Evolutionary conservation across 768 basidiomycete species (phyloP).

Genomic region (Lactarius tabidus): DNA sequence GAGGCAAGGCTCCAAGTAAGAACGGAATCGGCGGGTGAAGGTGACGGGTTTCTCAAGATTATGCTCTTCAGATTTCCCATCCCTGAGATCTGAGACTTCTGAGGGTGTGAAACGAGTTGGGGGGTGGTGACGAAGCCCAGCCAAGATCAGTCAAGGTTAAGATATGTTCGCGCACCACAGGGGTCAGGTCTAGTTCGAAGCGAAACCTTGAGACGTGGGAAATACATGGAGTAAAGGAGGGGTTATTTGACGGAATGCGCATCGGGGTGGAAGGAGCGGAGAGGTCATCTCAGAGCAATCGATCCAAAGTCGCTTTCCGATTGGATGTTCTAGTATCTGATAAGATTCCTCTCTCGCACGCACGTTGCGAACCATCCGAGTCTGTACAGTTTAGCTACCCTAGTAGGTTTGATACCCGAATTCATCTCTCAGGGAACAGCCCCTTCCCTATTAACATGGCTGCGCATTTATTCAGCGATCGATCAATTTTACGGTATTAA

Average conservation of each 20-base stretch:
- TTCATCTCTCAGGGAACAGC: neutral
- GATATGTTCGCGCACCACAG: neutral
- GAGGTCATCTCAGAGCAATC: too few species aligned
- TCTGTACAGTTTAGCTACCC: too few species aligned
- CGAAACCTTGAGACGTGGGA: neutral
- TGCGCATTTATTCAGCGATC: neutral
- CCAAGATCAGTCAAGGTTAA: neutral
- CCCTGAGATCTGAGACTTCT: neutral
- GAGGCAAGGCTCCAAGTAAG: conserved; percentile 13
- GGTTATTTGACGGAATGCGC: neutral
- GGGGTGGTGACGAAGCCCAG: neutral
- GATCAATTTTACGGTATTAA: neutral
- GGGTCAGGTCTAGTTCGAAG: neutral
- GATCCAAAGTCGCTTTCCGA: neutral
- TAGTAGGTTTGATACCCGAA: too few species aligned
- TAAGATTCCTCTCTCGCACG: neutral
- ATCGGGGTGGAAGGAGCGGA: neutral
- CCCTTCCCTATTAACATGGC: too few species aligned
- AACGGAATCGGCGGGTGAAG: neutral
- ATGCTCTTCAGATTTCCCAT: neutral
- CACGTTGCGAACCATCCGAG: too few species aligned
- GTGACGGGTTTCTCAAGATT: neutral
- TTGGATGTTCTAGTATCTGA: conserved; percentile 7
- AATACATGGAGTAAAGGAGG: neutral
- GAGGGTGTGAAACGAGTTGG: neutral